Evolutionary conservation across 1,284 basidiomycete species (phyloP), one percentile per base, ranked within the genome.

Genomic region (Serendipita sp.): DNA sequence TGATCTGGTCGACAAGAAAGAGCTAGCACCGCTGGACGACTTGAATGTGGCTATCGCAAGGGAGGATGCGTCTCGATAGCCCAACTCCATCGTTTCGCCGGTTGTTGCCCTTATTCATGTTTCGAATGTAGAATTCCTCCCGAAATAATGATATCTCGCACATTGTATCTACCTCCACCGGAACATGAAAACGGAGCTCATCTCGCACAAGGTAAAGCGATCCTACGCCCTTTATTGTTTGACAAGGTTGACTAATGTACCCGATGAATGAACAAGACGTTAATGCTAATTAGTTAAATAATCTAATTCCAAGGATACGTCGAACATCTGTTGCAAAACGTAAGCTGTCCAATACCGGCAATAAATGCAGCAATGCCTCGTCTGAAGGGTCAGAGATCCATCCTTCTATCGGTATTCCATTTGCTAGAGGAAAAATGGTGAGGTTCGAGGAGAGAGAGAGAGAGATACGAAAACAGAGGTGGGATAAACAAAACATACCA

Each of bases 361-460:
- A 78, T 63, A 97, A 81, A 74, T 99, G 94, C 61, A 99, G 84
- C 58, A 99, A 78, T 8, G 94, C 95, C 76, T 98, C 93, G 75
- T 99, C 95, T 65, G 87, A 86, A 26, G 93, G 94, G 74, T 99
- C 96, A 66, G 93, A 88, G 17, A 93, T 97, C 95, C 95, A 99
- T 50, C 95, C 95, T 77, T 99, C 95, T 72, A 99, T 93, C 38
- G 95, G 96, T 68, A 99, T 93, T 55, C 94, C 95, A 73, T 99
- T 99, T 55, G 91, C 94, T 92, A 69, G 26, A 60, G 53, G 41
- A 58, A 17, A 53, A 63, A 22, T 47, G 35, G 34, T n/a, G 17
- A 41, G 43, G 38, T 32, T 32, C 8, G 4, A 45, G 49, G 34
- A 61, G 15, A 62, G 34, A 55, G 65, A 55, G 62, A 58, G 13